Base-by-base conservation (phyloP, 176 grass and related monocot genomes). In the Rhipidocladum racemiflorum region DNA sequence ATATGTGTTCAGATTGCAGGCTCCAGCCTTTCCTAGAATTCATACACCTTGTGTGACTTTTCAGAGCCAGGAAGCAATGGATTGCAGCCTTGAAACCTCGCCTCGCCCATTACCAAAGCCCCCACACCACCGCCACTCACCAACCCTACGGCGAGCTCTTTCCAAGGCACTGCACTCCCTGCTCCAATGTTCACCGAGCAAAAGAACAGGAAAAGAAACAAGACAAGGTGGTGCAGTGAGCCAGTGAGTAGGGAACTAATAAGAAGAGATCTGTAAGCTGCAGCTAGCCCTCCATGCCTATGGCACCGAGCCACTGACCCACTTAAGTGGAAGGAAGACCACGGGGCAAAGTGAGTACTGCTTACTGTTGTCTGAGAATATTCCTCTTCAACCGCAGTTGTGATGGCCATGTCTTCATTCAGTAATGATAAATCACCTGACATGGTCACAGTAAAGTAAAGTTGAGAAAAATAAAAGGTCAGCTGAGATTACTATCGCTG, bases 351-450 rank as follows among this genome's bases (percentile, higher is more conserved):
- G 77, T 63, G 61, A 67, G 70, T 56, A 68, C 54, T 81, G 53
- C 66, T 63, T 76, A 76, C 77, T 74, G 82, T 89, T 89, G 86
- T 85, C 83, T 65, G 59, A 51, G 78, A 85, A 89, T 89, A 89
- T 85, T 89, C 88, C 65, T 48, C 57, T 77, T 76, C 56, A 28
- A 68, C 62, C 54, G 13, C 35, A 54, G 77, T 50, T 65, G 65
- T 75, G 71, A 60, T 73, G 60, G 12, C 48, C 34, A 43, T 50
- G 30, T 49, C 68, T 88, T 79, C 86, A 74, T 84, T 88, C 57
- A 32, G 75, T 24, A 66, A 84, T 50, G 67, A 67, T 79, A 53
- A 43, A 46, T 67, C 60, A 78, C 74, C 38, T 35, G 59, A 7
- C 74, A 73, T 49, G 59, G 46, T 46, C 56, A 76, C 21, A 61